A percentile compares a stretch with the other conserved stretches of the same genome.
These are phyloP conservation scores for Plantago major DNA, from an alignment of 257 asterid species.

Conservation along the genomic window DNA sequence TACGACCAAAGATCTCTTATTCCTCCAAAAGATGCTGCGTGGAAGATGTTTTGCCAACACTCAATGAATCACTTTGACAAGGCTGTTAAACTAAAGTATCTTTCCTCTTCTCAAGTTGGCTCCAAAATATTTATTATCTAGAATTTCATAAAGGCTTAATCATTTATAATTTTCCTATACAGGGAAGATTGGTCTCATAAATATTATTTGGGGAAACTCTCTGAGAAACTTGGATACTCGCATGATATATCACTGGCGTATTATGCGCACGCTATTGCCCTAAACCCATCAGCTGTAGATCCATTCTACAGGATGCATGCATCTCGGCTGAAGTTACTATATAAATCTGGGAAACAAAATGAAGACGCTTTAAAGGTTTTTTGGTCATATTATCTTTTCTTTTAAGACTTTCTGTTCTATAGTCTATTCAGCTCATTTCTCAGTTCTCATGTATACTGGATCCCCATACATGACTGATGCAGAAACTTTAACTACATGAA, in stretches of 20 bases:
- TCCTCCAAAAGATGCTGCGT: slow-evolving; percentile 64
- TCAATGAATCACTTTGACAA: slow-evolving; percentile 85
- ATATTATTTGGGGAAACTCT: slow-evolving; percentile 88
- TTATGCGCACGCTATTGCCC: slow-evolving; percentile 73
- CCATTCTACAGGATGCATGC: slow-evolving; percentile 98
- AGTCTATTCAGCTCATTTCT: not conserved
- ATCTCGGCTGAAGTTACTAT: slow-evolving; percentile 88
- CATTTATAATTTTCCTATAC: slow-evolving; percentile 21
- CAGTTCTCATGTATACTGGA: slow-evolving; percentile 12
- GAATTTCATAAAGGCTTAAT: slow-evolving; percentile 20
- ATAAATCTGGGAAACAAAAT: slow-evolving; percentile 65
- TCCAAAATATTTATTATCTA: slow-evolving; percentile 23
- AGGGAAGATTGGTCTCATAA: slow-evolving; percentile 99
- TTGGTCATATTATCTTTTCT: slow-evolving; percentile 8
- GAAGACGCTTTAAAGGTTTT: slow-evolving; percentile 69
- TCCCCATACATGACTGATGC: not conserved
- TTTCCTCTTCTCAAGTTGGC: slow-evolving; percentile 26
- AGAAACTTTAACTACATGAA: not conserved
- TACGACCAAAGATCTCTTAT: slow-evolving; percentile 79
- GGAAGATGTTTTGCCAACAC: slow-evolving; percentile 86
- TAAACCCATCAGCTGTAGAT: slow-evolving; percentile 94
- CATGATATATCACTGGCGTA: slow-evolving; percentile 56
- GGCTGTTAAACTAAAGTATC: slow-evolving; percentile 78
- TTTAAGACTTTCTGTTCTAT: slow-evolving; percentile 12
- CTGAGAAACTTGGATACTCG: slow-evolving; percentile 84